Percentiles rank a stretch among this genome's conserved stretches.
Conservation (phyloP, 768 basidiomycete species). For the Rhodotorula kratochvilovae region DNA sequence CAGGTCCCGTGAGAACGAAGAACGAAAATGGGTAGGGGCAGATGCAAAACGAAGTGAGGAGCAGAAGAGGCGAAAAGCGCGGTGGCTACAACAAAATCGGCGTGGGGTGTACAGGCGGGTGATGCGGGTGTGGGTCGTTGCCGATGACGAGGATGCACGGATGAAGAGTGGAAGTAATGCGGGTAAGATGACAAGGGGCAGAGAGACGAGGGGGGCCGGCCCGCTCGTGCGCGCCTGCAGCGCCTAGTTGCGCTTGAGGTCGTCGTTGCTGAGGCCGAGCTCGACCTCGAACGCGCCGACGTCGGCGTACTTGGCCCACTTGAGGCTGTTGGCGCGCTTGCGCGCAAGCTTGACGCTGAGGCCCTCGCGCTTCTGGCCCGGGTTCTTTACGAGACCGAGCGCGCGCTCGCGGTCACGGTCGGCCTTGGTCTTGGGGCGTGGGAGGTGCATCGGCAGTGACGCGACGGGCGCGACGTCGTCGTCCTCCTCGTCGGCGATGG, state of each 20-base stretch:
- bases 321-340: slow-evolving; percentile 30
- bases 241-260: slow-evolving; percentile 12
- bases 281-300: slow-evolving; percentile 21
- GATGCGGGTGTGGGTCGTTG: too few relatives aligned
- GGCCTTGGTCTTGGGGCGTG: slow-evolving; percentile 25
- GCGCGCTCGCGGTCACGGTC: slow-evolving; percentile 26
- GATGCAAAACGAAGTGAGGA: too few relatives aligned
- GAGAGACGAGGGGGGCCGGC: too few relatives aligned
- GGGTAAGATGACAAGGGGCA: too few relatives aligned
- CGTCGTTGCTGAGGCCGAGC: slow-evolving; percentile 33
- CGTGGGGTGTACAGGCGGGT: too few relatives aligned
- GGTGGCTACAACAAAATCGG: too few relatives aligned
- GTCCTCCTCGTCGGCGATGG: not conserved
- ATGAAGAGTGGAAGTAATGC: too few relatives aligned
- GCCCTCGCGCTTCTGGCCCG: slow-evolving; percentile 21
- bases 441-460: slow-evolving; percentile 13
- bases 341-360: slow-evolving; percentile 23
- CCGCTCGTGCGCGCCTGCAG: too few relatives aligned
- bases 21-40: too few relatives aligned
- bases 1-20: too few relatives aligned
- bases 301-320: slow-evolving; percentile 39
- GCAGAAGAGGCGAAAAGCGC: too few relatives aligned
- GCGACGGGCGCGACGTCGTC: slow-evolving; percentile 4
- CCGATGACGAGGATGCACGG: too few relatives aligned
- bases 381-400: not conserved